phyloP scores from a whole-genome alignment of 345 rosid genomes.

The Turritis glabra region DNA sequence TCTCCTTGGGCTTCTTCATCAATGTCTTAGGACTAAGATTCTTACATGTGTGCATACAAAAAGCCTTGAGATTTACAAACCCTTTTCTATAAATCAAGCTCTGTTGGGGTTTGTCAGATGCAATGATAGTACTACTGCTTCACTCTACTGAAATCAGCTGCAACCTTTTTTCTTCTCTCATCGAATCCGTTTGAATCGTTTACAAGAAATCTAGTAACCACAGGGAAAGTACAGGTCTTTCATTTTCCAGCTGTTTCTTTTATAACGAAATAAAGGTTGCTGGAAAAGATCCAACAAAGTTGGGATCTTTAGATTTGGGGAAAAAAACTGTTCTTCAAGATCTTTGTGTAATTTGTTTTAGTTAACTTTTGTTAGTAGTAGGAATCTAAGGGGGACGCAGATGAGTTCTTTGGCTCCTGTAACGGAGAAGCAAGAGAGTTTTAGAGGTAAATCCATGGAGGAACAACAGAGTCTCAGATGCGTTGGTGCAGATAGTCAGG shows the following conservation, averaged over 20 bases:
- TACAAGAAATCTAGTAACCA: background rate
- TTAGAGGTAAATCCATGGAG: conserved; percentile 8
- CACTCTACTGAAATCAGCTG: background rate
- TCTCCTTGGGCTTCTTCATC: too few species aligned
- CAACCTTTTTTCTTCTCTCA: background rate
- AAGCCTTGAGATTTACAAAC: conserved; percentile 8
- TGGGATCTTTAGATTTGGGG: conserved; percentile 21
- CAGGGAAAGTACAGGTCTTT: background rate
- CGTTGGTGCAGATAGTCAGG: conserved; percentile 42
- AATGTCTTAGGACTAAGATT: conserved; percentile 22
- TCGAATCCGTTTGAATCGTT: background rate
- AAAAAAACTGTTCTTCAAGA: background rate
- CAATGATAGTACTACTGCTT: conserved; percentile 1
- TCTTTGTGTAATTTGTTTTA: conserved; percentile 4
- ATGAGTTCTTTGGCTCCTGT: conserved; percentile 37
- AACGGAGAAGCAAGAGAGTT: conserved; percentile 44
- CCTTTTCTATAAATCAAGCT: background rate
- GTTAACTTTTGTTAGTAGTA: background rate
- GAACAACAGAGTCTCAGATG: conserved; percentile 40
- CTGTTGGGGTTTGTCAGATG: conserved; percentile 22
- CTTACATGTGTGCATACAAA: background rate
- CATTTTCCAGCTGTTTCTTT: background rate
- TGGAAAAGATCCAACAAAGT: conserved; percentile 6
- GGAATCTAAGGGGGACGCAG: conserved; percentile 23
- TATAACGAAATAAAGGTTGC: background rate